Evolutionary conservation across 306 rosid species (phyloP), one percentile per base, ranked within the genome.

Genomic region (Astragalus glycyphyllos): DNA sequence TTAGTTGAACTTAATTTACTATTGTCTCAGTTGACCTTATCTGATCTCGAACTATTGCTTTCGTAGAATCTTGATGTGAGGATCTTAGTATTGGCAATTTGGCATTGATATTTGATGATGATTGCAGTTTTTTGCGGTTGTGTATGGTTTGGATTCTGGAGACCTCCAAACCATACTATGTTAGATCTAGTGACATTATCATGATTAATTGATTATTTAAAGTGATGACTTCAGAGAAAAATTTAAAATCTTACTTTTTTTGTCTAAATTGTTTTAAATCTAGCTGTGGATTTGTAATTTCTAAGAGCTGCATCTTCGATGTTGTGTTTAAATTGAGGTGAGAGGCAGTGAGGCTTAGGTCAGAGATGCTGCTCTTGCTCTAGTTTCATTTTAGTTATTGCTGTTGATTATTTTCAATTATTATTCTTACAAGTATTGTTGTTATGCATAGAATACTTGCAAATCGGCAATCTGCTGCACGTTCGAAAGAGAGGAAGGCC

Each of bases 381-480:
- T 5, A 6, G 2, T 46, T 49, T 41, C 63, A 5, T 55, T 10
- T 5, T 48, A 35, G 56, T 37, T 17, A 26, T 16, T 64, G 59
- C 14, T 38, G 16, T 65, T 34, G 61, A 48, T 35, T 72, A 29
- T 17, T 15, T 38, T 6, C 15, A 6, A 29, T 23, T 37, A 45
- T 38, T 67, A 38, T 42, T 42, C 81, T 84, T 51, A 73, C 31
- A 7, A 7, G 47, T 69, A 35, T 76, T 40, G 41, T 60, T 84
- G 73, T 67, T 61, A 5, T 65, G 46, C 65, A 41, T 63, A 95
- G 99, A 87, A 91, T 95, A 72, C 82, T 95, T 47, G 99, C 99
- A 0, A 95, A 95, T 85, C 86, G 99, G 71, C 99, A 95, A 75
- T 95, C 99, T 37, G 99, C 99, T 79, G 92, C 99, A 32, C 99